phyloP scores from a whole-genome alignment of 495 filamentous ascomycete genomes.

The Friedmanniomyces endolithicus region DNA sequence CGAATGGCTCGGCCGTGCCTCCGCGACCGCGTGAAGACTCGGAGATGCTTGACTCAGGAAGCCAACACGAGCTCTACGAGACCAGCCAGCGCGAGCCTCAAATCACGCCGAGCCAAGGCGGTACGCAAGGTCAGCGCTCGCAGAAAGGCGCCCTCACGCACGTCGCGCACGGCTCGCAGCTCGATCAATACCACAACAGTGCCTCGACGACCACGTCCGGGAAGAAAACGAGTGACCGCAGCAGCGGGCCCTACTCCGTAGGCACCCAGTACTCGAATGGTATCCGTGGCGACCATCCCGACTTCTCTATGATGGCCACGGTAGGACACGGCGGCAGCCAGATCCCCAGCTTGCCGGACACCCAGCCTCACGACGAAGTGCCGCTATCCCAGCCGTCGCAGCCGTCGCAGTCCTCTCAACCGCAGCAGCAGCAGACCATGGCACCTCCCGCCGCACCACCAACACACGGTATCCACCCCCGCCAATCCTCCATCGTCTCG shows the following conservation, averaged over 20 bases:
- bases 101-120: conserved; percentile 21
- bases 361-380: conserved; percentile 39
- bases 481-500: conserved; percentile 44
- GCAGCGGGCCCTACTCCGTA: conserved; percentile 35
- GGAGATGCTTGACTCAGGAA: conserved; percentile 41
- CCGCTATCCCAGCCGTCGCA: neutral
- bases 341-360: conserved; percentile 40
- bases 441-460: conserved; percentile 2
- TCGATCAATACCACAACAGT: conserved; percentile 65
- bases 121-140: conserved; percentile 42
- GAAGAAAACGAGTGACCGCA: conserved; percentile 44
- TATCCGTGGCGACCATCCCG: conserved; percentile 24
- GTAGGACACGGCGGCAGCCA: conserved; percentile 33
- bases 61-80: conserved; percentile 38
- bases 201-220: conserved; percentile 59
- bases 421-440: conserved; percentile 11
- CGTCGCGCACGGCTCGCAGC: conserved; percentile 62
- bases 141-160: conserved; percentile 64
- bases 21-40: conserved; percentile 42
- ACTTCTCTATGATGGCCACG: conserved; percentile 25
- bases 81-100: conserved; percentile 32
- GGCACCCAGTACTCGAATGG: conserved; percentile 57
- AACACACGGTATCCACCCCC: conserved; percentile 31
- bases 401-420: neutral
- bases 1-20: conserved; percentile 57